Conservation (phyloP, 2,329 filamentous ascomycete species). For the Colletotrichum somersetense region DNA sequence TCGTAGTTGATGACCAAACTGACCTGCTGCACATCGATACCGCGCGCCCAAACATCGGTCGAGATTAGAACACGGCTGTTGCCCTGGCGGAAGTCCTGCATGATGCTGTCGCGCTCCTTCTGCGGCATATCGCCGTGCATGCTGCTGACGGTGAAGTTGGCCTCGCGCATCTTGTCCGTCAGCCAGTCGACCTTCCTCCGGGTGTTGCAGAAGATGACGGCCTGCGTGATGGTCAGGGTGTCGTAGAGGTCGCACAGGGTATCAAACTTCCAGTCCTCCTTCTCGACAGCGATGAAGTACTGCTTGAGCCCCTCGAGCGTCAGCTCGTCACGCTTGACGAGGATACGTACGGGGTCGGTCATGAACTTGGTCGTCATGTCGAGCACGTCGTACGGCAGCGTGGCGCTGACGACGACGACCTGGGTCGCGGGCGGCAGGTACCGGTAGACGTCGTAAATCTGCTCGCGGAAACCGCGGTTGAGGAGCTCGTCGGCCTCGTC, state of each 20-base stretch:
- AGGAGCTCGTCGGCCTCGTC: conserved; percentile 76
- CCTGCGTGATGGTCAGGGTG: conserved; percentile 97
- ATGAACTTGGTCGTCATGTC: conserved; percentile 99
- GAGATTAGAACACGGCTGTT: conserved; percentile 97
- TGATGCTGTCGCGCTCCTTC: conserved; percentile 97
- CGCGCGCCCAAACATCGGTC: conserved; percentile 97
- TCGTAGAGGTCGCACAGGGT: conserved; percentile 99
- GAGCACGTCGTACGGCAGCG: conserved; percentile 95
- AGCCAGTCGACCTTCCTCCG: conserved; percentile 99
- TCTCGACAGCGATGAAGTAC: conserved; percentile 99
- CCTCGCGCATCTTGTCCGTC: conserved; percentile 98
- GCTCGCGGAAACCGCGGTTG: conserved; percentile 95
- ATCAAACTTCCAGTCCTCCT: conserved; percentile 99
- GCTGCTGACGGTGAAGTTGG: conserved; percentile 97
- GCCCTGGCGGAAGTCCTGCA: conserved; percentile 98
- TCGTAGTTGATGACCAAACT: conserved; percentile 99
- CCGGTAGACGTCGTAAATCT: conserved; percentile 99
- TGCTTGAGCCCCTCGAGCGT: conserved; percentile 98
- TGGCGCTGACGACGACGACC: conserved; percentile 97
- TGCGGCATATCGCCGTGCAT: conserved; percentile 99
- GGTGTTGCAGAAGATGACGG: conserved; percentile 99
- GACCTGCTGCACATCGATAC: conserved; percentile 99
- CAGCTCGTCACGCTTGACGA: conserved; percentile 98
- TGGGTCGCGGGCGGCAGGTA: conserved; percentile 97
- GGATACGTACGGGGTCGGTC: conserved; percentile 95